Evolutionary conservation across 1,284 basidiomycete genomes (phyloP).

Genomic region (Mrakiaceae sp.): DNA sequence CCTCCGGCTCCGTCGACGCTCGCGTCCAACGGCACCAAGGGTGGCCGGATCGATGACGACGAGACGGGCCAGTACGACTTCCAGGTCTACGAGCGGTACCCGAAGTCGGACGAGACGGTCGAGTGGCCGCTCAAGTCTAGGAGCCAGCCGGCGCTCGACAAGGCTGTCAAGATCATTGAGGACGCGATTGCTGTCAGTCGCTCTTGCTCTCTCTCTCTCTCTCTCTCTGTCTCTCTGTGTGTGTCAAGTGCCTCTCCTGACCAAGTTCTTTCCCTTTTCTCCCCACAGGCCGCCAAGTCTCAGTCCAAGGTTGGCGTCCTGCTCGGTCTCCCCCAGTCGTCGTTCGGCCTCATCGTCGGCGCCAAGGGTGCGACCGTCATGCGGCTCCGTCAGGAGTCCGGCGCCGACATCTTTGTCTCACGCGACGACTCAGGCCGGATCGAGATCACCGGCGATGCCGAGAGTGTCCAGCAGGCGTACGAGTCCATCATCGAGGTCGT

Average conservation of each 20-base stretch:
- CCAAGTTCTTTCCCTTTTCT: conserved; percentile 33
- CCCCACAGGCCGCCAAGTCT: conserved; percentile 30
- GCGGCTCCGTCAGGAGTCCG: conserved; percentile 70
- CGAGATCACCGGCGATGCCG: conserved; percentile 41
- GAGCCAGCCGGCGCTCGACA: conserved; percentile 62
- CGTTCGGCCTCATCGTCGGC: conserved; percentile 57
- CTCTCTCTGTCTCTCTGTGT: background rate
- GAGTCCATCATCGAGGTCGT: conserved; percentile 65
- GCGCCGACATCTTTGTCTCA: conserved; percentile 77
- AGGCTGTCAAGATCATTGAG: conserved; percentile 49
- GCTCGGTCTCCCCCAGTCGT: conserved; percentile 52
- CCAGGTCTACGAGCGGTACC: conserved; percentile 65
- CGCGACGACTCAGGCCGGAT: conserved; percentile 69
- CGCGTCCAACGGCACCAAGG: conserved; percentile 34
- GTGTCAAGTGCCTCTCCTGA: background rate
- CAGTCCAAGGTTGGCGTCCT: conserved; percentile 49
- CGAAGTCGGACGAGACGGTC: conserved; percentile 53
- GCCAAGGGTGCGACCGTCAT: conserved; percentile 67
- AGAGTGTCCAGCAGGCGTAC: conserved; percentile 61
- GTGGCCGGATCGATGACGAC: conserved; percentile 70
- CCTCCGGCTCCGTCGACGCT: conserved; percentile 38
- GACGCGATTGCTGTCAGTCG: background rate
- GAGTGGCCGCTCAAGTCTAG: conserved; percentile 71
- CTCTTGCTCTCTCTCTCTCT: background rate
- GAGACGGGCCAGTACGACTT: conserved; percentile 46